Percentiles rank a stretch among this genome's conserved stretches.
Evolutionary conservation across 495 filamentous ascomycete species (phyloP).

Genomic region (Trichoderma gamsii): DNA sequence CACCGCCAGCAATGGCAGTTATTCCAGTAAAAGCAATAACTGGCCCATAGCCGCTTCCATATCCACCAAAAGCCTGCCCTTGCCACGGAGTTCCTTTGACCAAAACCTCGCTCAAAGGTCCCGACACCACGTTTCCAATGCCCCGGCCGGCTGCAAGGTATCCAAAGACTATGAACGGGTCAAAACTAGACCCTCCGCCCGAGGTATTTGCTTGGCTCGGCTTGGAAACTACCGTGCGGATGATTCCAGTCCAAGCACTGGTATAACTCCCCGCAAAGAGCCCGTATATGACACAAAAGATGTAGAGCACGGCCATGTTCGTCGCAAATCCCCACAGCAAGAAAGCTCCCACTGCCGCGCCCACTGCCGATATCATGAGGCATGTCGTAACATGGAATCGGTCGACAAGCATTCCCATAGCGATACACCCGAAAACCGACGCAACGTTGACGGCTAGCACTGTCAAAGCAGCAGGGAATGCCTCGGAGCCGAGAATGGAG

Average conservation of each 20-base stretch:
- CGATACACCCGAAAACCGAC: conserved; percentile 51
- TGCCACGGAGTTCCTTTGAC: conserved; percentile 34
- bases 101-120: conserved; percentile 54
- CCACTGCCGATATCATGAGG: conserved; percentile 52
- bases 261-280: conserved; percentile 49
- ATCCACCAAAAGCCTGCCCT: conserved; percentile 31
- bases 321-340: conserved; percentile 61
- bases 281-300: conserved; percentile 63
- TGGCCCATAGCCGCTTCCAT: conserved; percentile 47
- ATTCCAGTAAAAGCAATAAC: conserved; percentile 53
- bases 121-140: conserved; percentile 57
- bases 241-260: conserved; percentile 55
- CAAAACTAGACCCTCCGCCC: conserved; percentile 17
- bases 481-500: conserved; percentile 37
- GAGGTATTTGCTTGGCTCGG: conserved; percentile 25
- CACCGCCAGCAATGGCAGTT: conserved; percentile 46
- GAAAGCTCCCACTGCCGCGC: conserved; percentile 53
- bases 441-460: conserved; percentile 54
- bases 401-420: conserved; percentile 56
- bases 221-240: conserved; percentile 42
- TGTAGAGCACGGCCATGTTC: conserved; percentile 49
- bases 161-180: conserved; percentile 51
- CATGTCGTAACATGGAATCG: conserved; percentile 53
- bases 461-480: conserved; percentile 43
- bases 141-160: conserved; percentile 58